Base-by-base conservation (phyloP, 768 basidiomycete species). In the Pulveroboletus sp. region DNA sequence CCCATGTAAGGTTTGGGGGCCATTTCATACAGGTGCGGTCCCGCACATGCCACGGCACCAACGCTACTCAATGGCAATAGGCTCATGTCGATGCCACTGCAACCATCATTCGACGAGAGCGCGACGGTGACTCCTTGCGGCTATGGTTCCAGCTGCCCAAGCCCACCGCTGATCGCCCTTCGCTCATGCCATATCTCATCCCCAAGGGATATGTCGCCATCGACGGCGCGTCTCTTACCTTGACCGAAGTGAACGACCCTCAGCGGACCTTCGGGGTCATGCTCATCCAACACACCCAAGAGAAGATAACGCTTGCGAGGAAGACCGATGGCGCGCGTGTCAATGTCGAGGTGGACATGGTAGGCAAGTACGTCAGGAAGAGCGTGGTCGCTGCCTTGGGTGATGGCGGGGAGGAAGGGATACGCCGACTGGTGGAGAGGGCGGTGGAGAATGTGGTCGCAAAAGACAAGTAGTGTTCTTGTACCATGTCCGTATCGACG, bases 331-430 rank as follows among this genome's bases (percentile, higher is more conserved):
- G 93, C 1, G 79, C 80, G 41, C 86, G 78, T 59, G 93, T 98
- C 45, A 99, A 99, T 63, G 79, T 99, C 51, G 96, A 99, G 72
- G 93, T 86, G 39, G 93, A 96, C 65, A 91, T 93, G 82, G 83
- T 94, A 17, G 93, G 89, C 14, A 95, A 95, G 69, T 93, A 90
- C 56, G 89, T 94, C 5, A 79, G 80, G 61, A 93, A 93, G 74
- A 86, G 89, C 48, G 88, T 94, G 2, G 63, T 70, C 13, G 84
- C 85, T 36, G 82, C 81, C 44, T 69, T 90, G 37, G 77, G 77
- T 7, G 82, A 81, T 2, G 73, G 70, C 6, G 81, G 75, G 0
- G 74, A 75, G 17, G 71, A 72, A 30, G 73, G 73, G 4, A 57
- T 86, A 41, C 69, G 71, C 43, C 67, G 59, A 14, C 46, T 81